Base-by-base conservation (phyloP, 2,329 filamentous ascomycete genomes). In the Stenocarpella maydis region DNA sequence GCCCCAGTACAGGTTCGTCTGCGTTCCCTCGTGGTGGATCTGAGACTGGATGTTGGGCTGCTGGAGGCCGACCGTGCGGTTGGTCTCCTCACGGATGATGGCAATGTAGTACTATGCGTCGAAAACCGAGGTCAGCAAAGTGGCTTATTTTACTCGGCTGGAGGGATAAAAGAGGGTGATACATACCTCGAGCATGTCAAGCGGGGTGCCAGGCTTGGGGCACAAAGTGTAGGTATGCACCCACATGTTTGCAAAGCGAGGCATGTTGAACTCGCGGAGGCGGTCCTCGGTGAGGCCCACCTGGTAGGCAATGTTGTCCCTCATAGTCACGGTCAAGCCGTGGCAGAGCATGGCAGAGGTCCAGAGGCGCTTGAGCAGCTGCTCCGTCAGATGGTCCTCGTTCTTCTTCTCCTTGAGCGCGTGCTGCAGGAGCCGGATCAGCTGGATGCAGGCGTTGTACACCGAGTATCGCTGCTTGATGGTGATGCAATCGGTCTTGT, bases 301-400 rank as follows among this genome's bases (percentile, higher is more conserved):
- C n/a, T 82, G 65, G 65, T 74, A 82, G 8, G 85, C 82, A 72
- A 91, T 81, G 73, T 88, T 85, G 73, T 90, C 86, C 78, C 90
- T 91, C 81, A 88, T 86, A n/a, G 84, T 71, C 1, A 86, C 80
- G 4, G 86, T 88, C 75, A 91, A 91, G 1, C 88, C 89, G 2
- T 84, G 82, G 74, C 89, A 91, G 3, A 80, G 77, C 79, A 91
- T 83, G 24, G 84, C 84, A 1, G 87, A 81, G 12, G 78, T 79
- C 50, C 83, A 79, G 37, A 91, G 78, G 14, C 88, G 86, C 71
- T 83, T 82, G 39, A 87, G 79, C 0, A 92, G 82, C 74, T 85
- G 83, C 0, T 73, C 69, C n/a, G 82, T 89, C 24, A 91, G 76
- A 63, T 85, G 83, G 43, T 82, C 72, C 9, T 79, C 73, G 47